Evolutionary conservation across 2,329 filamentous ascomycete genomes (phyloP).

Genomic region (Cryphonectria japonica): DNA sequence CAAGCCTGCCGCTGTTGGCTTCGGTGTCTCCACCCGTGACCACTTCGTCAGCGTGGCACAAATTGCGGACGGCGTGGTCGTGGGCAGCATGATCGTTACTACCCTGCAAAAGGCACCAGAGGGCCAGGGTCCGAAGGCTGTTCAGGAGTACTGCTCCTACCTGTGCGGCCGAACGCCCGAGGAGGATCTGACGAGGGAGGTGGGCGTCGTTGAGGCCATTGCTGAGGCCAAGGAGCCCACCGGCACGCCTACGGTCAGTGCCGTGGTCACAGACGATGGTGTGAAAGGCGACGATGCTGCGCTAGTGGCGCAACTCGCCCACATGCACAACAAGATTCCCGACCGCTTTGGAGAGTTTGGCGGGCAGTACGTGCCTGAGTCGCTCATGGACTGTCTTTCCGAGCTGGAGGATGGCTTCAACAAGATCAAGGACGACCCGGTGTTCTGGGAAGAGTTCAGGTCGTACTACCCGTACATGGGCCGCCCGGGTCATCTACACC

Average conservation of each 20-base stretch:
- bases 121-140: slow-evolving; percentile 70
- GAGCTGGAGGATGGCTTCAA: slow-evolving; percentile 93
- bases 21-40: slow-evolving; percentile 93
- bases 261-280: slow-evolving; percentile 60
- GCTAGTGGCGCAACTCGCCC: slow-evolving; percentile 82
- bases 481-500: slow-evolving; percentile 86
- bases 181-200: slow-evolving; percentile 60
- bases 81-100: slow-evolving; percentile 93
- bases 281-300: slow-evolving; percentile 49
- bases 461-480: slow-evolving; percentile 98
- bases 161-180: slow-evolving; percentile 54
- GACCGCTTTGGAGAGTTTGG: slow-evolving; percentile 94
- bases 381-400: slow-evolving; percentile 93
- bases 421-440: slow-evolving; percentile 79
- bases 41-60: slow-evolving; percentile 86
- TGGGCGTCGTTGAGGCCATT: slow-evolving; percentile 71
- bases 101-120: slow-evolving; percentile 71
- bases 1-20: slow-evolving; percentile 89
- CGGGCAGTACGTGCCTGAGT: slow-evolving; percentile 96
- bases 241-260: slow-evolving; percentile 68
- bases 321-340: slow-evolving; percentile 78
- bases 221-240: slow-evolving; percentile 62
- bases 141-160: slow-evolving; percentile 85
- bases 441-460: slow-evolving; percentile 96
- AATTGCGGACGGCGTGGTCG: slow-evolving; percentile 91